Conservation (phyloP, 768 basidiomycete genomes). For the Serendipita sp. region DNA sequence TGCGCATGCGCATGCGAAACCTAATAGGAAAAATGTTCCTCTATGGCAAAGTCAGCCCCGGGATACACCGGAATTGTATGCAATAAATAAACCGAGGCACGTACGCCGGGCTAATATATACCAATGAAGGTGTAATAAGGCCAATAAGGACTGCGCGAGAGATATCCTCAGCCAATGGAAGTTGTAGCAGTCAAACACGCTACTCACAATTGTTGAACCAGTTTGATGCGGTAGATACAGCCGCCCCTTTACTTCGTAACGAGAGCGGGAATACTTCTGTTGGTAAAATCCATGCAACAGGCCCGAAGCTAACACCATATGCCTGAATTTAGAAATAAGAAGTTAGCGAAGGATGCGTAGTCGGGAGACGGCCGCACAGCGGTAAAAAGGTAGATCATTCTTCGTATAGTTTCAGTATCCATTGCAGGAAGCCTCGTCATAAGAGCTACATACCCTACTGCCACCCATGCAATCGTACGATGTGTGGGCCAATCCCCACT, state of each 20-base stretch:
- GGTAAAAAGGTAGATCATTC: slow-evolving; percentile 59
- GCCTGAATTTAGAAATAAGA: slow-evolving; percentile 13
- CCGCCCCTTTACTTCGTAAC: slow-evolving; percentile 65
- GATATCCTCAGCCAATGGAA: no score
- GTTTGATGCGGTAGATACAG: slow-evolving; percentile 70
- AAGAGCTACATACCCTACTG: slow-evolving; percentile 37
- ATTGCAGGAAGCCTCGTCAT: neutral
- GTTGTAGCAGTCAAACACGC: neutral
- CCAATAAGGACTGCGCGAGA: slow-evolving; percentile 48
- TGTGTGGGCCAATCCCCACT: slow-evolving; percentile 42
- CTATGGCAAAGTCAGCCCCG: slow-evolving; percentile 19
- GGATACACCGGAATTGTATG: neutral
- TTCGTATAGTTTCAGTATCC: slow-evolving; percentile 13
- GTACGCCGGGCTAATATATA: slow-evolving; percentile 44
- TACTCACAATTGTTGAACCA: slow-evolving; percentile 66
- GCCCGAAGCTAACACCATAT: slow-evolving; percentile 64
- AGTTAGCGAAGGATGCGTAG: no score
- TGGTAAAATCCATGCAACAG: slow-evolving; percentile 71
- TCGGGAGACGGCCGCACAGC: slow-evolving; percentile 18
- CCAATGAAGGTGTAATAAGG: slow-evolving; percentile 48
- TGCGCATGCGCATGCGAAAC: slow-evolving; percentile 43
- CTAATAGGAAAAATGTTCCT: slow-evolving; percentile 52
- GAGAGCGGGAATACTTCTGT: slow-evolving; percentile 71
- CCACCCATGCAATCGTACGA: slow-evolving; percentile 42
- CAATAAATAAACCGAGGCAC: slow-evolving; percentile 10